A percentile compares a stretch with the other conserved stretches of the same genome.
Conservation (phyloP, 2,329 filamentous ascomycete genomes). For the Harringtonia aguacate region DNA sequence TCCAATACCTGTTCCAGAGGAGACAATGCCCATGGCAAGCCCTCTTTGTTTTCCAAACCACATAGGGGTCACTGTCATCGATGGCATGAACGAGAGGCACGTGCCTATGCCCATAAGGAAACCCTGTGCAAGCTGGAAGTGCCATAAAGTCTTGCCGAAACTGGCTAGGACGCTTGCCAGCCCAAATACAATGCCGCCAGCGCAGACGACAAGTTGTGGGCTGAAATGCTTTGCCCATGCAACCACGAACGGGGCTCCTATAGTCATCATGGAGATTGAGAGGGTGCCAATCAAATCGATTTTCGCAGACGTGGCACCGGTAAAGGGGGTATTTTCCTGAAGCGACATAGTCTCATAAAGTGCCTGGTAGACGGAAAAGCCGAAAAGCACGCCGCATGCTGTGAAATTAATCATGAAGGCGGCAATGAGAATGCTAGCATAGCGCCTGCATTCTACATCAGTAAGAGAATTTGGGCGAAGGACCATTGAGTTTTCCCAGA, state of each 20-base stretch:
- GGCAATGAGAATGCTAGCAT: too few relatives aligned
- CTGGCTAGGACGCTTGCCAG: slow-evolving; percentile 20
- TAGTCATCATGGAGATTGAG: slow-evolving; percentile 21
- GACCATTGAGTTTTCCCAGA: too few relatives aligned
- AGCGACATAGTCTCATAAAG: slow-evolving; percentile 23
- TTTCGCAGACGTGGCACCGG: slow-evolving; percentile 20
- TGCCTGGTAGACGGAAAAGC: slow-evolving; percentile 28
- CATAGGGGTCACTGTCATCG: slow-evolving; percentile 25
- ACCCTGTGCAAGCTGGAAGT: slow-evolving; percentile 20
- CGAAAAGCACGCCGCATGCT: slow-evolving; percentile 24
- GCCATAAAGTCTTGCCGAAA: slow-evolving; percentile 19
- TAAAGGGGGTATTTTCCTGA: slow-evolving; percentile 20
- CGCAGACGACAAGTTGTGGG: slow-evolving; percentile 17
- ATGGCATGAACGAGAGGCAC: slow-evolving; percentile 25
- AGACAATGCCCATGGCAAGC: slow-evolving; percentile 26
- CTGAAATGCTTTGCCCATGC: slow-evolving; percentile 23
- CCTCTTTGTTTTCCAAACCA: slow-evolving; percentile 25
- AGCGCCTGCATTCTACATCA: too few relatives aligned
- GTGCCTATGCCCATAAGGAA: slow-evolving; percentile 25
- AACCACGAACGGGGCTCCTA: slow-evolving; percentile 15
- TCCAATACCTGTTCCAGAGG: slow-evolving; percentile 25
- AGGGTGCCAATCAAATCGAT: slow-evolving; percentile 28
- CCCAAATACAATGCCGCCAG: slow-evolving; percentile 21
- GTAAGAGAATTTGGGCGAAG: too few relatives aligned
- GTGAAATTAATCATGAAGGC: slow-evolving; percentile 11